Base-by-base conservation (phyloP, 768 basidiomycete genomes). In the Kwoniella europaea region DNA sequence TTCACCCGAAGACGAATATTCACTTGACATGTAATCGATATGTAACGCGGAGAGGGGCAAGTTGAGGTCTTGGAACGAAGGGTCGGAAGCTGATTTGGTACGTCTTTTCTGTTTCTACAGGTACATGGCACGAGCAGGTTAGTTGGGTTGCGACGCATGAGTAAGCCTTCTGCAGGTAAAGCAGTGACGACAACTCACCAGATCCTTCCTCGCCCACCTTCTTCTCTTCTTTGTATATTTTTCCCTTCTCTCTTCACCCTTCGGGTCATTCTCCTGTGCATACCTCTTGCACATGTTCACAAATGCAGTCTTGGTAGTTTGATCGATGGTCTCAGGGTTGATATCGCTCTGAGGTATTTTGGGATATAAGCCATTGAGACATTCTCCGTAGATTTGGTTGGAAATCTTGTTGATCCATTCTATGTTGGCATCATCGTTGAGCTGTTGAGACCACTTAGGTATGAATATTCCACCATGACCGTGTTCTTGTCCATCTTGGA, bases 21-120 rank as follows among this genome's bases (percentile, higher is more conserved):
- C 82, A 20, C 77, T 79, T 10, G 81, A 82, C 79, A 81, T 80
- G 71, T 83, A 83, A 55, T 83, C 81, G 60, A 83, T 71, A 22
- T 72, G 75, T 1, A 82, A 66, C 2, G 76, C 73, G 13, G 73
- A 56, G 9, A 71, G 76, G 2, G 71, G 75, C 22, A 76, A 58
- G 16, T 56, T n/a, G 10, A 53, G 6, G n/a, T 64, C 62, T 2
- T 64, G 50, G 12, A 73, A 71, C 3, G 71, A 13, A 0, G 76
- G 71, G 46, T 80, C 77, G 0, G 63, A 7, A 2, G 76, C 61
- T 22, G 80, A 71, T 69, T 75, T 76, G 6, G 72, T 24, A 4
- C 82, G 71, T 41, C 76, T 73, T 72, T 81, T 79, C 65, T 82
- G 81, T 75, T 83, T 83, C 82, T 83, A 60, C 35, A 35, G 35